A percentile compares a stretch with the other conserved stretches of the same genome.
These are phyloP conservation scores for Aspergillus baeticus DNA, from an alignment of 495 filamentous ascomycete species.

Conservation along the genomic window DNA sequence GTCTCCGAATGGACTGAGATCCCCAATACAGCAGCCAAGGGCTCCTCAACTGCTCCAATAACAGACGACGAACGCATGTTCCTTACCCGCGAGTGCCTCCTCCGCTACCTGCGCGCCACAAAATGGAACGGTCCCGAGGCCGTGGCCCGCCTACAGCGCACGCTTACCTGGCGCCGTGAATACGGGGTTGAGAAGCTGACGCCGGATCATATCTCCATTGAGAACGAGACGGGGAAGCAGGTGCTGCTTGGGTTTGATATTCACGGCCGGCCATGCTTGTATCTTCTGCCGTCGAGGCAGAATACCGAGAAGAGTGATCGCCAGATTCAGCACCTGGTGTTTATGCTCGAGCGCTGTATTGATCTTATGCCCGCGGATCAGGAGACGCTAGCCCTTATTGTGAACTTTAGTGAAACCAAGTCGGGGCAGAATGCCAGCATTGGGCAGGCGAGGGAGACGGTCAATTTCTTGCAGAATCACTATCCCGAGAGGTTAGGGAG, in stretches of 20 bases:
- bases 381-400: constrained; percentile 79
- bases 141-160: constrained; percentile 73
- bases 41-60: constrained; percentile 61
- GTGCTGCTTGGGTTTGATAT: constrained; percentile 85
- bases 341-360: constrained; percentile 87
- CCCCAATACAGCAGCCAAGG: constrained; percentile 56
- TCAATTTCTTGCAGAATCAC: constrained; percentile 88
- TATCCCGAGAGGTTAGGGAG: constrained; percentile 92
- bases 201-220: constrained; percentile 77
- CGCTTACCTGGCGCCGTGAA: constrained; percentile 84
- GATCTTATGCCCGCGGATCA: constrained; percentile 84
- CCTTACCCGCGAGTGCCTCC: constrained; percentile 86
- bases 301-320: constrained; percentile 88
- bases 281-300: constrained; percentile 83
- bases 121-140: constrained; percentile 83
- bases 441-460: constrained; percentile 70
- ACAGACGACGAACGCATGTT: constrained; percentile 82
- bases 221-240: constrained; percentile 97
- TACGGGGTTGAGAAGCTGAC: constrained; percentile 75
- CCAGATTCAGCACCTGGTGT: constrained; percentile 92
- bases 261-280: constrained; percentile 78
- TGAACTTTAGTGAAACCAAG: constrained; percentile 82
- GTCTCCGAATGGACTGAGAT: constrained; percentile 71
- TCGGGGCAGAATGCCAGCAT: constrained; percentile 75
- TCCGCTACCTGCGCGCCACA: constrained; percentile 88